A percentile compares a stretch with the other conserved stretches of the same genome.
Conservation (phyloP, 352 stramenopile genomes). For the Phytophthora fragariae region DNA sequence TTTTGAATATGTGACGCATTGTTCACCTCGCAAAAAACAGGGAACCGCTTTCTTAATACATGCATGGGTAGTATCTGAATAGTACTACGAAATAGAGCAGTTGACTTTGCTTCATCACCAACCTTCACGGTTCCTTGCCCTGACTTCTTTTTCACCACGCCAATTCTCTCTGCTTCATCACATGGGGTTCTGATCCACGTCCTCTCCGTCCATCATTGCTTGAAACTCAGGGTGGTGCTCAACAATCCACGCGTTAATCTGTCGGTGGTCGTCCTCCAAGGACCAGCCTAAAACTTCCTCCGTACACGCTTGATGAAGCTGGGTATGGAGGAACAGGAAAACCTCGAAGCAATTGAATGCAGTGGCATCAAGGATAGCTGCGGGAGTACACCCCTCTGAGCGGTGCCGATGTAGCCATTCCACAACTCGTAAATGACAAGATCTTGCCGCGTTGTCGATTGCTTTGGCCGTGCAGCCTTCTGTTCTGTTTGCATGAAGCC, state of each 20-base stretch:
- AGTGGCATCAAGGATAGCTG: not conserved
- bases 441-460: not conserved
- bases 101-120: too few species aligned
- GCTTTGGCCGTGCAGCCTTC: slow-evolving; percentile 4
- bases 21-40: too few species aligned
- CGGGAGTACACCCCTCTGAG: not conserved
- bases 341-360: slow-evolving; percentile 2
- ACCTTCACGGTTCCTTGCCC: too few species aligned
- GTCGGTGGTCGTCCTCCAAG: not conserved
- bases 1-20: too few species aligned
- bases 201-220: not conserved
- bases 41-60: too few species aligned
- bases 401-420: slow-evolving; percentile 1
- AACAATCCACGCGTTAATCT: slow-evolving; percentile 3
- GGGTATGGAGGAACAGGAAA: slow-evolving; percentile 4
- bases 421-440: not conserved
- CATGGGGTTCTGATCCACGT: not conserved
- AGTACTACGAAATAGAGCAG: too few species aligned
- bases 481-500: not conserved
- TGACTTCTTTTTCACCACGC: too few species aligned
- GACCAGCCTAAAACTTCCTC: not conserved
- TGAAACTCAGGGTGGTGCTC: slow-evolving; percentile 10
- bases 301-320: slow-evolving; percentile 1
- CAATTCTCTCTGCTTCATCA: not conserved
- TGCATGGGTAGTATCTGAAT: too few species aligned